A percentile compares a stretch with the other conserved stretches of the same genome.
These are phyloP conservation scores for Chaetomiaceae sp. DNA, from an alignment of 2,329 filamentous ascomycete genomes.

Conservation along the genomic window DNA sequence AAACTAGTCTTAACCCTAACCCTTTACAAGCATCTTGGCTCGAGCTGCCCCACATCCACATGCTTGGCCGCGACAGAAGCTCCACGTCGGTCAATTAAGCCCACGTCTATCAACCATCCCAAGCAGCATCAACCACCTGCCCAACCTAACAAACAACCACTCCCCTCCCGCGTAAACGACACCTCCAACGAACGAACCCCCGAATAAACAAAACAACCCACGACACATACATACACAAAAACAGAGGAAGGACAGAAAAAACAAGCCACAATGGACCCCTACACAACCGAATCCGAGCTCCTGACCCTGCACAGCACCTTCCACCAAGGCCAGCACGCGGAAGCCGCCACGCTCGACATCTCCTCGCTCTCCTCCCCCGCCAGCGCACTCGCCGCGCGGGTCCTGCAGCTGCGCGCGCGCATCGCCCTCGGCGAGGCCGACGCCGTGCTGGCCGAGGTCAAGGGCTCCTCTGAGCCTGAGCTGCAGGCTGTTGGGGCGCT, in stretches of 20 bases:
- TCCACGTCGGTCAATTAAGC: constrained; percentile 20
- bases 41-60: constrained; percentile 1
- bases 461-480: constrained; percentile 62
- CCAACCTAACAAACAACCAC: background rate
- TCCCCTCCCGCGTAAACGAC: too few relatives aligned
- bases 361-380: constrained; percentile 71
- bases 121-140: background rate
- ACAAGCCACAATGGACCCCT: constrained; percentile 55
- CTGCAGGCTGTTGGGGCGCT: constrained; percentile 72
- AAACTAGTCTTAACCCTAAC: constrained; percentile 10
- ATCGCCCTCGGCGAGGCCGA: constrained; percentile 76
- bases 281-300: constrained; percentile 65
- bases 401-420: constrained; percentile 76
- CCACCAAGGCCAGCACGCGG: constrained; percentile 77
- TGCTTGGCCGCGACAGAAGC: constrained; percentile 5
- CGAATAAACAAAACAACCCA: background rate
- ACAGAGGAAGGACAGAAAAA: too few relatives aligned
- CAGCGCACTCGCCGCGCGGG: constrained; percentile 70
- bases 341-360: constrained; percentile 80
- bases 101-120: constrained; percentile 5
- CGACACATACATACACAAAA: background rate
- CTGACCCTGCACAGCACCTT: constrained; percentile 68
- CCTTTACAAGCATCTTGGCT: constrained; percentile 3
- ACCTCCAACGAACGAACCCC: background rate
- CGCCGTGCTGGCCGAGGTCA: constrained; percentile 65